Conservation (phyloP, 495 filamentous ascomycete genomes). For the Neurospora sp. region DNA sequence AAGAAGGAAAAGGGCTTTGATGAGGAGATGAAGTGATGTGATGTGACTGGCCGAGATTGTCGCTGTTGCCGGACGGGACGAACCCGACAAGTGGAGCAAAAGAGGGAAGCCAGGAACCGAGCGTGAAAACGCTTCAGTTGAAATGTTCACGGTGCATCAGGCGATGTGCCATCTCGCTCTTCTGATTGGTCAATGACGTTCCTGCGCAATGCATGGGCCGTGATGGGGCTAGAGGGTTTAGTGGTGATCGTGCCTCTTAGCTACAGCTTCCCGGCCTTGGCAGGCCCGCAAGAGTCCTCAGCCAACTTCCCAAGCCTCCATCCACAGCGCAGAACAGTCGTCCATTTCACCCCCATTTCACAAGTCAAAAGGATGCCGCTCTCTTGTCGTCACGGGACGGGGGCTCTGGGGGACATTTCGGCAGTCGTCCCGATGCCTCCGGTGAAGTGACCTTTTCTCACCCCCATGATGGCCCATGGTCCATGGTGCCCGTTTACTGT, state of each 20-base stretch:
- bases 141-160: background rate
- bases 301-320: background rate
- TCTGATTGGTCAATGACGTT: slow-evolving; percentile 8
- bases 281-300: background rate
- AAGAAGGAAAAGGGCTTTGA: background rate
- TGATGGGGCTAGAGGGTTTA: background rate
- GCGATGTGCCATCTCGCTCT: background rate
- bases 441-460: background rate
- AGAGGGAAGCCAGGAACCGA: background rate
- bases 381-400: slow-evolving; percentile 2
- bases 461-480: background rate
- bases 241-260: slow-evolving; percentile 1
- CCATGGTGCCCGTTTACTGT: background rate
- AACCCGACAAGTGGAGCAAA: background rate
- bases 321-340: background rate
- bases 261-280: slow-evolving; percentile 6
- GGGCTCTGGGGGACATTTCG: background rate
- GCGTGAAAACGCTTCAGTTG: background rate
- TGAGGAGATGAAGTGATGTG: background rate
- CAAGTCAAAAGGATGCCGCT: background rate
- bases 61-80: background rate
- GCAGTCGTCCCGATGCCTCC: background rate
- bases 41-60: background rate
- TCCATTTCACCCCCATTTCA: background rate
- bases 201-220: slow-evolving; percentile 6